Base-by-base conservation (phyloP, 805 yeast genomes). In the Saturnispora quitensis region DNA sequence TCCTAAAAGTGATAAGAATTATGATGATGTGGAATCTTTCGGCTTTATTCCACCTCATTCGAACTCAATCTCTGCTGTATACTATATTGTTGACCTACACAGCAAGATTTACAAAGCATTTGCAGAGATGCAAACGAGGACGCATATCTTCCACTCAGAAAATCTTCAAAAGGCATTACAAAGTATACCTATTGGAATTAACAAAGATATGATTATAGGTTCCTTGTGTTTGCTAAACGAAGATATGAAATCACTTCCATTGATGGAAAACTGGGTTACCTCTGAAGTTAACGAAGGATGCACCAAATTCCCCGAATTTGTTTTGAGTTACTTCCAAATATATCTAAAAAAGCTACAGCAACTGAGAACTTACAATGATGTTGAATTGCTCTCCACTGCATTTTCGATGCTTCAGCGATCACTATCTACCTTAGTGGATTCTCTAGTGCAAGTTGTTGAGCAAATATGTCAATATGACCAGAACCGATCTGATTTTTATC, bases 21-120 rank as follows among this genome's bases (percentile, higher is more conserved):
- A 54, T 5, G 31, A 46, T 31, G 40, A 47, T 6, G 48, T 53
- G 8, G 56, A 56, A 1, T 59, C 66, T 35, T 78, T 70, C 62
- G 82, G 83, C 1, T 82, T 81, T 58, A 61, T 83, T 22, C 90
- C 91, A 3, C 82, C 84, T 1, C 71, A 72, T 50, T 72, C 89
- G 1, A 86, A 84, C 60, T 76, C 84, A 8, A 67, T 86, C 24
- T 73, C 86, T 45, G 72, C 84, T 2, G 63, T 81, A 35, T 72
- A 76, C 56, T 81, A 77, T 58, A 62, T 79, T 38, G 73, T 81
- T 0, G 65, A 66, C 27, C 67, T 82, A 15, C 69, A 76, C 25
- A 70, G 69, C 3, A 68, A 72, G 2, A 64, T 83, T 9, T 71
- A 31, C 18, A 48, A 54, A 4, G 48, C 55, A 45, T 57, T 55